phyloP scores from a whole-genome alignment of 2,329 filamentous ascomycete genomes.

The Aspergillus fumigatus region DNA sequence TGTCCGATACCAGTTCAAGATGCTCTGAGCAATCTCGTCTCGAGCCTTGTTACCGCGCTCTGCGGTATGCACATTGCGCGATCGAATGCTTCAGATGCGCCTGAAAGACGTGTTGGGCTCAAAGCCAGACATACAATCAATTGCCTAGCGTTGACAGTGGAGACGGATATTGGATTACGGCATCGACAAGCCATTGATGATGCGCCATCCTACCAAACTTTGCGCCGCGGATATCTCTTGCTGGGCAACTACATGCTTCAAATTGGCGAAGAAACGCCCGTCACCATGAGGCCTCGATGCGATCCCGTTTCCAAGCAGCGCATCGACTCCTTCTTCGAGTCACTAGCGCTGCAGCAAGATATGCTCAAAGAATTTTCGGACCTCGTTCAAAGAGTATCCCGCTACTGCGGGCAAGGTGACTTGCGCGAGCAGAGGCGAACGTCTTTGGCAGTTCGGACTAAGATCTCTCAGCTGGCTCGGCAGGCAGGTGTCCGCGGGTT shows the following conservation, averaged over 20 bases:
- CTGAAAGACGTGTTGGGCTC: slow-evolving; percentile 12
- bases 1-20: slow-evolving; percentile 34
- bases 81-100: slow-evolving; percentile 16
- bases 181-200: slow-evolving; percentile 1
- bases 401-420: slow-evolving; percentile 26
- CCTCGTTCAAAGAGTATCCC: slow-evolving; percentile 31
- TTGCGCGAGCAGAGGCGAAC: slow-evolving; percentile 19
- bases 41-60: slow-evolving; percentile 32
- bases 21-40: slow-evolving; percentile 33
- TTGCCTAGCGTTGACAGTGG: slow-evolving; percentile 20
- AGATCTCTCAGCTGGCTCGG: slow-evolving; percentile 22
- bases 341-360: slow-evolving; percentile 26
- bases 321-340: slow-evolving; percentile 28
- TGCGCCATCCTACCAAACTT: slow-evolving; percentile 18
- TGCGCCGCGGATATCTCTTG: slow-evolving; percentile 32
- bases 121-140: slow-evolving; percentile 24
- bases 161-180: slow-evolving; percentile 18
- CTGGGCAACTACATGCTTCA: slow-evolving; percentile 27
- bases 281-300: slow-evolving; percentile 3
- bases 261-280: slow-evolving; percentile 19
- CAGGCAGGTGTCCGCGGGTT: slow-evolving; percentile 18
- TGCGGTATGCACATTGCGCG: slow-evolving; percentile 36
- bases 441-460: slow-evolving; percentile 23
- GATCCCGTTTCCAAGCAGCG: slow-evolving; percentile 15
- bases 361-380: slow-evolving; percentile 31